phyloP scores from a whole-genome alignment of 345 rosid species.

The Barbarea vulgaris region DNA sequence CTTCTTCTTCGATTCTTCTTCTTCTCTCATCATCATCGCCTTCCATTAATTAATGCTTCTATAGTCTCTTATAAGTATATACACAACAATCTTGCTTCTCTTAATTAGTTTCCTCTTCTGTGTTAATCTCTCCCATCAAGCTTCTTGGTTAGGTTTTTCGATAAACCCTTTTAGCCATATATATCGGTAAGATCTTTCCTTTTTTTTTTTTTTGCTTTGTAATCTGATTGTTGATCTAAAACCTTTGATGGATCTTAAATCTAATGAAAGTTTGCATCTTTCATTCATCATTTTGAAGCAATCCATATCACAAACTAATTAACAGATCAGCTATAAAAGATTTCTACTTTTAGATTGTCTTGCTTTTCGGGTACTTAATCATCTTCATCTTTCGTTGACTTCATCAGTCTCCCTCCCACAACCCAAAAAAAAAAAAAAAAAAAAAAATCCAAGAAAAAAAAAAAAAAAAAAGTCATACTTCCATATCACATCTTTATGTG shows the following conservation, averaged over 20 bases:
- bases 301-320: conserved; percentile 27
- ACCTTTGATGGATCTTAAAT: conserved; percentile 13
- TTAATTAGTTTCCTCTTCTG: conserved; percentile 3
- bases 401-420: conserved; percentile 4
- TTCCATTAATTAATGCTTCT: conserved; percentile 18
- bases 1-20: conserved; percentile 19
- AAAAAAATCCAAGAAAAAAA: neutral
- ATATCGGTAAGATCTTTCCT: conserved; percentile 28
- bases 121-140: neutral
- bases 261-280: conserved; percentile 18
- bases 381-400: conserved; percentile 39
- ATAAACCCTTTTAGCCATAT: conserved; percentile 28
- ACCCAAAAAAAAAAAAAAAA: neutral
- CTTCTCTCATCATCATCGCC: too few species aligned
- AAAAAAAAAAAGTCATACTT: neutral
- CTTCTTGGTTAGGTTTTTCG: conserved; percentile 34
- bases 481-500: neutral
- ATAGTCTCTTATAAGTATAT: neutral
- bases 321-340: conserved; percentile 9
- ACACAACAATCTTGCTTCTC: conserved; percentile 3
- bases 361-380: conserved; percentile 32
- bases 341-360: conserved; percentile 17
- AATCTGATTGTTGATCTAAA: conserved; percentile 25
- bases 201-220: conserved; percentile 1
- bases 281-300: conserved; percentile 23